Conservation (phyloP, 116 monocot genomes). For the Phalaenopsis hybrid region DNA sequence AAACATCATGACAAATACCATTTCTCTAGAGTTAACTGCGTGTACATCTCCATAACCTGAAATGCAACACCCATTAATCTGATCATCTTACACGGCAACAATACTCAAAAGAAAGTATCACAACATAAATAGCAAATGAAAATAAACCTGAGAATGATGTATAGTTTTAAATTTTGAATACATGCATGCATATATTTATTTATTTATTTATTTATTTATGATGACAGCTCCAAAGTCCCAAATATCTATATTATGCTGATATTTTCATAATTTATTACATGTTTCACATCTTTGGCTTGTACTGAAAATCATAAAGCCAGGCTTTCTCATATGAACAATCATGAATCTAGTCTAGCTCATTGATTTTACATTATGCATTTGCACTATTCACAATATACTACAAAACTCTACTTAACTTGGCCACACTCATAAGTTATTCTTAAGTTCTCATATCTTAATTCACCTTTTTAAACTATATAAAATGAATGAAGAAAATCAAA, state of each 20-base stretch:
- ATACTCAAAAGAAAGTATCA: not conserved
- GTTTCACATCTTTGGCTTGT: not conserved
- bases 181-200: too few relatives aligned
- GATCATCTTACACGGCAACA: not conserved
- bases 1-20: conserved; percentile 90
- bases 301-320: too few relatives aligned
- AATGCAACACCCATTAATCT: not conserved
- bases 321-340: too few relatives aligned
- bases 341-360: too few relatives aligned
- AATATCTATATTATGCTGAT: not conserved
- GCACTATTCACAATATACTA: too few relatives aligned
- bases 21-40: conserved; percentile 85
- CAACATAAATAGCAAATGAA: not conserved
- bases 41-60: conserved; percentile 99
- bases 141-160: not conserved
- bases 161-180: not conserved
- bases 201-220: too few relatives aligned
- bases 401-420: too few relatives aligned
- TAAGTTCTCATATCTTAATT: too few relatives aligned
- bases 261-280: not conserved
- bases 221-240: not conserved
- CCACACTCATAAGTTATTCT: too few relatives aligned
- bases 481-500: too few relatives aligned
- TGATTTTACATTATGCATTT: too few relatives aligned
- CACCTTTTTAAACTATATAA: too few relatives aligned